Percentiles rank a stretch among this genome's conserved stretches.
These are phyloP conservation scores for Corylus avellana DNA, from an alignment of 306 rosid species.

Conservation along the genomic window DNA sequence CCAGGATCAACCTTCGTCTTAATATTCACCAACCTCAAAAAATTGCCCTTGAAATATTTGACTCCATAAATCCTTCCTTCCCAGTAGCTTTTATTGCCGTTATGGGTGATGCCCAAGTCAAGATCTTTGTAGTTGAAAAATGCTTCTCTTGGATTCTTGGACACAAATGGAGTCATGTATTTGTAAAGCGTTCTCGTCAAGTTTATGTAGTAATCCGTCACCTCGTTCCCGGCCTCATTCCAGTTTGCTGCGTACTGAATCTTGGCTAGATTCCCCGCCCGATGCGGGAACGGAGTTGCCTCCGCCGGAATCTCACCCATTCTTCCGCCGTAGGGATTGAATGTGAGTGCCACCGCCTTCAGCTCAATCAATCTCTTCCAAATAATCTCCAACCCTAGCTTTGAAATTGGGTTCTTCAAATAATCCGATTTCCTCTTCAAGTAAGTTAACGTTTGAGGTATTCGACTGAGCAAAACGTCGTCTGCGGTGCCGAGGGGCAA, in stretches of 20 bases:
- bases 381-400: conserved; percentile 40
- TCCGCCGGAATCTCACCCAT: conserved; percentile 21
- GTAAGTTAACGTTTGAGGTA: conserved; percentile 31
- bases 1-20: conserved; percentile 27
- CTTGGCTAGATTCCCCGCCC: conserved; percentile 22
- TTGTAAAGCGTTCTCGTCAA: conserved; percentile 19
- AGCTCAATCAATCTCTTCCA: conserved; percentile 65
- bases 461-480: conserved; percentile 46
- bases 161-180: conserved; percentile 31
- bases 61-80: conserved; percentile 26
- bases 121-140: conserved; percentile 32
- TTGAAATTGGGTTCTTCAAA: conserved; percentile 42
- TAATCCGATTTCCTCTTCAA: conserved; percentile 60
- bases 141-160: conserved; percentile 2
- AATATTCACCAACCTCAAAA: conserved; percentile 23
- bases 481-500: conserved; percentile 13
- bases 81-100: conserved; percentile 14
- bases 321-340: conserved; percentile 70
- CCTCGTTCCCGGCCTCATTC: neutral
- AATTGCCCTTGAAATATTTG: conserved; percentile 27
- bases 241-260: conserved; percentile 28
- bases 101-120: conserved; percentile 24
- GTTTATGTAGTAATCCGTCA: conserved; percentile 1
- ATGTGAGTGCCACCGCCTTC: conserved; percentile 27
- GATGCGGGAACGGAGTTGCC: neutral